Base-by-base conservation (phyloP, 305 asterid genomes). In the Stenogyne calaminthoides region DNA sequence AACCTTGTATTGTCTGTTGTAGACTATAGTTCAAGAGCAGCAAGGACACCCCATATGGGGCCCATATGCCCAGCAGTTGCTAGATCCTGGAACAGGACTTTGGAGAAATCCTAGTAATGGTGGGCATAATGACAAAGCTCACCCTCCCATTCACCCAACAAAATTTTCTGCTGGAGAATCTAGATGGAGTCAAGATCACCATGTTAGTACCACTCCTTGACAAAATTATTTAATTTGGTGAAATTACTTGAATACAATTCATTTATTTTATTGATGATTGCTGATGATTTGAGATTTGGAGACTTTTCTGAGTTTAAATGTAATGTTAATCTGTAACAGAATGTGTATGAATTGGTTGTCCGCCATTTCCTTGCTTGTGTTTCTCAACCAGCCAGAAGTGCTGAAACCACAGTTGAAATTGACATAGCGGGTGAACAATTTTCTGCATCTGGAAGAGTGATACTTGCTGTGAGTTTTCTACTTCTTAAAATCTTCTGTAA, bases 121-220 rank as follows among this genome's bases (percentile, higher is more conserved):
- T 56, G 97, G 97, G 74, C 97, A 92, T 83, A 95, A 95, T 83
- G 99, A 95, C 91, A 92, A 92, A 73, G 99, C 99, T 55, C 99
- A 95, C 76, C n/a, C 99, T 67, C 99, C 99, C 60, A 95, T 95
- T 77, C 98, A 95, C 87, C 99, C 99, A 67, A 95, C 99, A 64
- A 95, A 87, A 77, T 92, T 88, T 86, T 89, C 96, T 63, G 87
- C 90, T 80, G 99, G 99, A 75, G 99, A 92, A 86, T 80, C 97
- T 70, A 70, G 87, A 29, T 95, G 98, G 98, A 95, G 97, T 79
- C 93, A 84, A 58, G 96, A 95, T 79, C 99, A 95, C 86, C 92
- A 90, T 83, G 99, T 95, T 62, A 80, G 96, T 87, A 81, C 75
- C 65, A 67, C 51, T 78, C 64, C 74, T 67, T 56, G 60, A 60